Evolutionary conservation across 2,329 filamentous ascomycete species (phyloP), one percentile per base, ranked within the genome.

Genomic region (Escovopsis sp.): DNA sequence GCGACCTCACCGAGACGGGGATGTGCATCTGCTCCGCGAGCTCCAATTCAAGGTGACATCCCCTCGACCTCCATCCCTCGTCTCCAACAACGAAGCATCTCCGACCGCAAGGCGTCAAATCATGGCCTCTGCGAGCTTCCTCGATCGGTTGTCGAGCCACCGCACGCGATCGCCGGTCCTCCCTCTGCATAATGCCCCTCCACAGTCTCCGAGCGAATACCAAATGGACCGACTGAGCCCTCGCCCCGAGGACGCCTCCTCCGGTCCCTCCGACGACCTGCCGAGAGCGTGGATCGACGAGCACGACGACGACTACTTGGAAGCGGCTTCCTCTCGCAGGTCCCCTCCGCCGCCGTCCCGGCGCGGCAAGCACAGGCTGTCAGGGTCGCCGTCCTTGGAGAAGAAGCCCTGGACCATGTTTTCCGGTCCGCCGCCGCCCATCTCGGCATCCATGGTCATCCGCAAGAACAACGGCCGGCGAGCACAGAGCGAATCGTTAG

Each of bases 381-480:
- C 48, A 6, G 55, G 50, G 11, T 62, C 63, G 2, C 48, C 56
- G 9, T 59, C 60, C 6, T 60, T 58, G 42, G 15, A 15, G 15
- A 47, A 46, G 19, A 60, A 53, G 39, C 49, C 49, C 8, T 59
- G 53, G 11, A 56, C 43, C 3, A 59, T 72, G 37, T 73, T 73
- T 44, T 52, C 58, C 3, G 68, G 69, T 1, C 70, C 70, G 0
- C 70, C 70, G 0, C 68, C 70, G 1, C 70, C 70, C 4, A 73
- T 74, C 43, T 62, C 66, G 2, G 49, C 57, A 6, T 71, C 70
- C 0, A 57, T 62, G 3, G 45, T 66, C 18, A 42, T 66, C 3
- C 50, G 49, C n/a, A 49, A 45, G 40, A 23, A 33, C 23, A 36
- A 43, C 9, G 37, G 36, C 10, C 36, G 39, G 30, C 37, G 36